phyloP scores from a whole-genome alignment of 169 alveolate genomes.

The Eimeria praecox region DNA sequence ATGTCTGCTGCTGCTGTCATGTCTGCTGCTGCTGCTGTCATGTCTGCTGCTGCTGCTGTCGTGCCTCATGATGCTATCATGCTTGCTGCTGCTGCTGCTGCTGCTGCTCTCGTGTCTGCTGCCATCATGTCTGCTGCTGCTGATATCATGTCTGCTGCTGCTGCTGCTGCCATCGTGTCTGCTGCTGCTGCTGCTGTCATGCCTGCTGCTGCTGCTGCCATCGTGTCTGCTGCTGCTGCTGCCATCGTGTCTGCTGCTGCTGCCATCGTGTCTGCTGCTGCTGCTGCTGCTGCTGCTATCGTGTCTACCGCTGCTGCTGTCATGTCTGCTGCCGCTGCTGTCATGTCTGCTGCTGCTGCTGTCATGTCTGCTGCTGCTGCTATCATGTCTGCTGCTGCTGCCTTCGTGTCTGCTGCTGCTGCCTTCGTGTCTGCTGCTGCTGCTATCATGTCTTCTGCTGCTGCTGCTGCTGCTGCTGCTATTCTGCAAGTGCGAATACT shows the following conservation, averaged over 20 bases:
- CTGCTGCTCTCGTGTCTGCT: conserved; percentile 2
- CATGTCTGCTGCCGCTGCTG: conserved; percentile 16
- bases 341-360: conserved; percentile 8
- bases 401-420: conserved; percentile 31
- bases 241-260: too few species aligned
- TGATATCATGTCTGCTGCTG: neutral
- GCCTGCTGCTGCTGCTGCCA: too few species aligned
- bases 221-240: conserved; percentile 69
- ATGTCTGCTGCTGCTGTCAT: too few species aligned
- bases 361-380: conserved; percentile 33
- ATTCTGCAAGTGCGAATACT: neutral
- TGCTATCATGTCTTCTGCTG: conserved; percentile 35
- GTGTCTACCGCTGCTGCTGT: conserved; percentile 24
- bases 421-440: conserved; percentile 12
- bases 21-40: conserved; percentile 27
- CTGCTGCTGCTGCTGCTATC: conserved; percentile 29
- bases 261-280: too few species aligned
- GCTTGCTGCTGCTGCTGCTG: too few species aligned
- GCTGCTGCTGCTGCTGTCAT: conserved; percentile 18
- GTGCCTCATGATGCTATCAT: too few species aligned
- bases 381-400: conserved; percentile 26
- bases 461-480: conserved; percentile 65
- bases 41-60: conserved; percentile 11
- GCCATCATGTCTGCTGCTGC: conserved; percentile 51
- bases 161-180: conserved; percentile 35